Evolutionary conservation across 1,284 basidiomycete species (phyloP).

Genomic region (Inonotus obliquus): DNA sequence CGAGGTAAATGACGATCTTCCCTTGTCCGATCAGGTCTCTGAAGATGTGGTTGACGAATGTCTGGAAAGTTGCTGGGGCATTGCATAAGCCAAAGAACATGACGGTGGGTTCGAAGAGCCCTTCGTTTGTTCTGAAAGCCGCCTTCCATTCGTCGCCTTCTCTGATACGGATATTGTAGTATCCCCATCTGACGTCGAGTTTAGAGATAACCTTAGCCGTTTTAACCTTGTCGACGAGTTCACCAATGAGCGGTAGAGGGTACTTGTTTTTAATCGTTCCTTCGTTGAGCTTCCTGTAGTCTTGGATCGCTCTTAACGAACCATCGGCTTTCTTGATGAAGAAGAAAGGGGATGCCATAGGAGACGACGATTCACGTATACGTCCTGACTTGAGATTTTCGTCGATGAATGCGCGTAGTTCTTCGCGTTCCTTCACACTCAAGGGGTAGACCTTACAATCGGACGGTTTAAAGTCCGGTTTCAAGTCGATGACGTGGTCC

Average conservation of each 20-base stretch:
- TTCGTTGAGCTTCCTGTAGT: conserved; percentile 35
- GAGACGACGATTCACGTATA: neutral
- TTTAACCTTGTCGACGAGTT: conserved; percentile 29
- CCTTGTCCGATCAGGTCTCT: neutral
- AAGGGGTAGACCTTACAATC: neutral
- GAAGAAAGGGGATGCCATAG: neutral
- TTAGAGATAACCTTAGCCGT: conserved; percentile 32
- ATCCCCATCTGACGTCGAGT: conserved; percentile 32
- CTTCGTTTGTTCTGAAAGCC: neutral
- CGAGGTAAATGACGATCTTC: neutral
- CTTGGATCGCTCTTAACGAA: neutral
- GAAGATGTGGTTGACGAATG: neutral
- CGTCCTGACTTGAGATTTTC: neutral
- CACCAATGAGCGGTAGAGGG: conserved; percentile 33
- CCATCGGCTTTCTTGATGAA: neutral
- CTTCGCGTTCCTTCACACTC: neutral
- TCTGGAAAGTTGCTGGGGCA: neutral
- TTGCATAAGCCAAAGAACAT: neutral
- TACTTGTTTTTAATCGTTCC: conserved; percentile 34
- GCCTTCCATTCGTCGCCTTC: neutral
- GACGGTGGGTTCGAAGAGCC: neutral
- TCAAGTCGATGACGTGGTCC: neutral
- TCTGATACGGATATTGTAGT: conserved; percentile 21
- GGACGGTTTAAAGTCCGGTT: neutral
- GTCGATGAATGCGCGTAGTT: neutral